These are phyloP conservation scores for Mucor circinelloides DNA, from an alignment of 371 early-diverging fungal genomes.

Conservation along the genomic window DNA sequence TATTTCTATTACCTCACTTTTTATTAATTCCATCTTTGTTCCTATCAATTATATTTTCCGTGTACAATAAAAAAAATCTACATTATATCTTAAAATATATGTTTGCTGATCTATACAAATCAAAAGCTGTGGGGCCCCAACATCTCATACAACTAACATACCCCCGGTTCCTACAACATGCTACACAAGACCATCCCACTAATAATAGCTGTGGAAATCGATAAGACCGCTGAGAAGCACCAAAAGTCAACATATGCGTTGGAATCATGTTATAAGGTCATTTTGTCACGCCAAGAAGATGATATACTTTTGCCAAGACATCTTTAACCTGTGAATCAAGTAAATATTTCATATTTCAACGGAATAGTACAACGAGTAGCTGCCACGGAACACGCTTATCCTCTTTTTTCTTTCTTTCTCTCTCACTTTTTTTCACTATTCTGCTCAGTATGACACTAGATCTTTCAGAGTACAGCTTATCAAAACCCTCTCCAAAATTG, in stretches of 20 bases:
- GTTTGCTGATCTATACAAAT: neutral
- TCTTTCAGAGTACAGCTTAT: conserved; percentile 1
- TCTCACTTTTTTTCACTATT: neutral
- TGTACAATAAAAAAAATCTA: neutral
- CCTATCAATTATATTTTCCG: neutral
- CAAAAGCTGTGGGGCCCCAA: neutral
- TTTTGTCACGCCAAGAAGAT: neutral
- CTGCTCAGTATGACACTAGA: neutral
- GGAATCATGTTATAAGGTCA: neutral
- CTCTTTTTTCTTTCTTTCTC: neutral
- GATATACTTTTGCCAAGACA: conserved; percentile 3
- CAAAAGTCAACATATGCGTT: neutral
- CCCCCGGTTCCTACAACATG: neutral
- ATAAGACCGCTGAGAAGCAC: neutral
- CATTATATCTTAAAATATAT: neutral
- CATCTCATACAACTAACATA: neutral
- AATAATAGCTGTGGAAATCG: neutral
- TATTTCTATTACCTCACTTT: neutral
- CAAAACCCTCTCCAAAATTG: neutral
- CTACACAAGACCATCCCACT: neutral
- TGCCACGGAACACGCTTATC: no score
- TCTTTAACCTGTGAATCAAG: neutral
- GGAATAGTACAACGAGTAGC: neutral
- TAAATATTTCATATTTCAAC: neutral
- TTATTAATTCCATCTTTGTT: neutral